Evolutionary conservation across 2,329 filamentous ascomycete genomes (phyloP).

Genomic region (Penicillium hordei): DNA sequence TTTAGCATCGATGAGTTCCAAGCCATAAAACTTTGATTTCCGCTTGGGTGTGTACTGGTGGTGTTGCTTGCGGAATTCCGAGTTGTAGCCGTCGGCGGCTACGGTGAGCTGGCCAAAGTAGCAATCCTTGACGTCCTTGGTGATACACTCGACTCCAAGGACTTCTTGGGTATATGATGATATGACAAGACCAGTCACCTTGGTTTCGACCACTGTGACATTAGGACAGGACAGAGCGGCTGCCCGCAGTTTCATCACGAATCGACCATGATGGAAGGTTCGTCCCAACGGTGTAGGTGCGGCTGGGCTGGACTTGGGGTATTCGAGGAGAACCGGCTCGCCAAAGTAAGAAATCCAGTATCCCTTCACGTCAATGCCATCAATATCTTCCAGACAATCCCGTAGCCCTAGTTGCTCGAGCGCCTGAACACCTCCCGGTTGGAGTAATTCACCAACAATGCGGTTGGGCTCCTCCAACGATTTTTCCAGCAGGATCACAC

Average conservation of each 20-base stretch:
- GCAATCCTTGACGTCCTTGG: conserved; percentile 64
- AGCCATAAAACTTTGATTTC: conserved; percentile 85
- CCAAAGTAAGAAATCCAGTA: conserved; percentile 86
- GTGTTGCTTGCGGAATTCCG: conserved; percentile 82
- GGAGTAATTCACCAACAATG: conserved; percentile 92
- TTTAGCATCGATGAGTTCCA: conserved; percentile 85
- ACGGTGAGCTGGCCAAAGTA: conserved; percentile 90
- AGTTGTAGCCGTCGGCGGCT: conserved; percentile 87
- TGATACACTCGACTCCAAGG: conserved; percentile 76
- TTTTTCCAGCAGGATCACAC: conserved; percentile 83
- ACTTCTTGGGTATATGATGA: conserved; percentile 69
- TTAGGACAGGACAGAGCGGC: conserved; percentile 75
- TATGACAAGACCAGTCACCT: conserved; percentile 72
- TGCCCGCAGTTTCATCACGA: conserved; percentile 77
- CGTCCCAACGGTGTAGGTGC: conserved; percentile 66
- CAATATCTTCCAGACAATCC: conserved; percentile 84
- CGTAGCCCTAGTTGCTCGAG: conserved; percentile 76
- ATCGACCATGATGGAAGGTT: conserved; percentile 90
- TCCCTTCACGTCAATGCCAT: conserved; percentile 76
- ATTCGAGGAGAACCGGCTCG: conserved; percentile 71
- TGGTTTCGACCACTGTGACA: conserved; percentile 88
- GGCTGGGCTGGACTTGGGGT: conserved; percentile 61
- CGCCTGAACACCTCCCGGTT: conserved; percentile 84
- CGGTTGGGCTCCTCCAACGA: conserved; percentile 90
- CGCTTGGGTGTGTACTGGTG: conserved; percentile 66